These are phyloP conservation scores for Fusarium sp. DNA, from an alignment of 2,329 filamentous ascomycete genomes.

Conservation along the genomic window DNA sequence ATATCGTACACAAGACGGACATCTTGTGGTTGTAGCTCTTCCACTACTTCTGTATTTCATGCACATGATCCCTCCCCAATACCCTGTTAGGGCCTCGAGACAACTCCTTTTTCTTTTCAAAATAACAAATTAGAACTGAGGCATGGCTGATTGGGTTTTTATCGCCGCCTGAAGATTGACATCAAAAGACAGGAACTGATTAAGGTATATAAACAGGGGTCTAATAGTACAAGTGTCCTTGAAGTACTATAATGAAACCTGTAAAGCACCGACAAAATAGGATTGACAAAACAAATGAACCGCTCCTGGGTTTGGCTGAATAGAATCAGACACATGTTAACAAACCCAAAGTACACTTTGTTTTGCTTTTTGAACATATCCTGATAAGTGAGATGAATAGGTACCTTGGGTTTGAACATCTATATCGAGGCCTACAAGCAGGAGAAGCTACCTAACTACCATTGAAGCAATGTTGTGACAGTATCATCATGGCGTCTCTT, in stretches of 20 bases:
- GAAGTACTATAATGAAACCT: neutral
- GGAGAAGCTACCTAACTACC: neutral
- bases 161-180: neutral
- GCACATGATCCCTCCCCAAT: slow-evolving; percentile 16
- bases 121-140: neutral
- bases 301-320: neutral
- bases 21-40: slow-evolving; percentile 16
- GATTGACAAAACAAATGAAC: neutral
- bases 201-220: neutral
- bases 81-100: neutral
- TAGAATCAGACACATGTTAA: neutral
- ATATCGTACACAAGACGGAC: neutral
- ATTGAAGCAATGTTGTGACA: neutral
- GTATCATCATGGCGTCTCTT: neutral
- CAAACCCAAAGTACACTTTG: too few species aligned
- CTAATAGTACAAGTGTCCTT: neutral
- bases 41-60: slow-evolving; percentile 10
- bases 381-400: neutral
- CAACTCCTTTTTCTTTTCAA: neutral
- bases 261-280: neutral
- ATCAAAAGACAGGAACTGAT: neutral
- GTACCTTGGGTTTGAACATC: neutral
- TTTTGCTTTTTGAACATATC: neutral
- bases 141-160: neutral
- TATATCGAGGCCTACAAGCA: neutral